A percentile compares a stretch with the other conserved stretches of the same genome.
These are phyloP conservation scores for Xylariaceae sp. DNA, from an alignment of 2,329 filamentous ascomycete species.

Conservation along the genomic window DNA sequence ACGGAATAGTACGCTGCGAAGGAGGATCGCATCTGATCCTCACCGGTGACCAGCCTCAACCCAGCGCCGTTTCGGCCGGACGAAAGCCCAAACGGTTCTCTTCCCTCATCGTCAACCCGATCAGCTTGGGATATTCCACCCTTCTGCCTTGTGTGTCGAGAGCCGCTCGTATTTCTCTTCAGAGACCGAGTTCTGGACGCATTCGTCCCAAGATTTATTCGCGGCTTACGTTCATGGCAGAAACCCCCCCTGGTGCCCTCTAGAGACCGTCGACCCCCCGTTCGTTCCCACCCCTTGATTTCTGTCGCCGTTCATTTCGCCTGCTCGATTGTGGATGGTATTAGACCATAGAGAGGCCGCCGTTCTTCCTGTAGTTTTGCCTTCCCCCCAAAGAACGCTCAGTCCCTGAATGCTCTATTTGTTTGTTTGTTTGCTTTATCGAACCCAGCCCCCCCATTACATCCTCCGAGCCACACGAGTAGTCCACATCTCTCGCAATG, in stretches of 20 bases:
- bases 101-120: conserved; percentile 15
- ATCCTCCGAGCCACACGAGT: conserved; percentile 5
- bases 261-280: conserved; percentile 8
- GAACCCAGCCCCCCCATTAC: background rate
- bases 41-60: conserved; percentile 4
- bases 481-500: conserved; percentile 20
- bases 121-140: conserved; percentile 10
- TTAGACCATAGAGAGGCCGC: conserved; percentile 18
- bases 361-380: conserved; percentile 14
- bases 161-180: background rate
- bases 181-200: conserved; percentile 1
- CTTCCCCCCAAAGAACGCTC: conserved; percentile 21
- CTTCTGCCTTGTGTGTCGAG: conserved; percentile 13
- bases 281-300: conserved; percentile 2
- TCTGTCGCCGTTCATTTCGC: conserved; percentile 2
- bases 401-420: conserved; percentile 16
- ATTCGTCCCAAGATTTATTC: background rate
- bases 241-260: conserved; percentile 6
- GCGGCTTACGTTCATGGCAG: conserved; percentile 8
- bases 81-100: conserved; percentile 22
- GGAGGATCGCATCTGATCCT: conserved; percentile 7
- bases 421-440: conserved; percentile 2
- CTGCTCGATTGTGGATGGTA: conserved; percentile 5
- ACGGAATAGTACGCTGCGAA: background rate
- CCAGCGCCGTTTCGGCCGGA: conserved; percentile 24